Evolutionary conservation across 2,329 filamentous ascomycete genomes (phyloP).

Genomic region (Thermoascus crustaceus): DNA sequence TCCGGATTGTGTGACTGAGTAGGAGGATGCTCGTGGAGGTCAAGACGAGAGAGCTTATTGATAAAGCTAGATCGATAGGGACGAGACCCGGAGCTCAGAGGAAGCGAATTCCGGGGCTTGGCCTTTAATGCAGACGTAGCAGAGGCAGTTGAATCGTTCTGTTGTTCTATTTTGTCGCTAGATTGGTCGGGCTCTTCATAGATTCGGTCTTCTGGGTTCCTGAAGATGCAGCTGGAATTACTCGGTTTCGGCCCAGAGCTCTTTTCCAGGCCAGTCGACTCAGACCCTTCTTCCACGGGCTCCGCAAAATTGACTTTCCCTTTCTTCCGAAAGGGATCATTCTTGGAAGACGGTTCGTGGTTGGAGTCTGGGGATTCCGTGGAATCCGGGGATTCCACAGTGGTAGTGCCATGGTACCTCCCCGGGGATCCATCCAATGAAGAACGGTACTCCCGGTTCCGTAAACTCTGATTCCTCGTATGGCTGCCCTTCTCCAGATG

Average conservation of each 20-base stretch:
- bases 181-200: conserved; percentile 73
- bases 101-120: conserved; percentile 57
- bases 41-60: conserved; percentile 47
- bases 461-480: conserved; percentile 2
- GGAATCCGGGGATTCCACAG: no score
- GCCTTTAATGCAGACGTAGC: conserved; percentile 44
- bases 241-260: conserved; percentile 34
- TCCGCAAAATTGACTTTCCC: conserved; percentile 30
- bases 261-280: not conserved
- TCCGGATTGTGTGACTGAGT: conserved; percentile 72
- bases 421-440: conserved; percentile 12
- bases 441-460: conserved; percentile 6
- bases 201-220: conserved; percentile 56
- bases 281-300: conserved; percentile 18
- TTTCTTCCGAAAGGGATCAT: conserved; percentile 5
- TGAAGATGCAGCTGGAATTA: conserved; percentile 46
- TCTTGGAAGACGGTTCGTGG: conserved; percentile 2
- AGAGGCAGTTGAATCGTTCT: conserved; percentile 18
- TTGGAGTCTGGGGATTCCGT: conserved; percentile 5
- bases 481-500: conserved; percentile 38
- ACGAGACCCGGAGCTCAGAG: conserved; percentile 35
- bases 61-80: conserved; percentile 36
- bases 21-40: conserved; percentile 79
- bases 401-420: no score
- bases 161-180: conserved; percentile 15